Base-by-base conservation (phyloP, 805 yeast genomes). In the Zygosaccharomyces siamensis region DNA sequence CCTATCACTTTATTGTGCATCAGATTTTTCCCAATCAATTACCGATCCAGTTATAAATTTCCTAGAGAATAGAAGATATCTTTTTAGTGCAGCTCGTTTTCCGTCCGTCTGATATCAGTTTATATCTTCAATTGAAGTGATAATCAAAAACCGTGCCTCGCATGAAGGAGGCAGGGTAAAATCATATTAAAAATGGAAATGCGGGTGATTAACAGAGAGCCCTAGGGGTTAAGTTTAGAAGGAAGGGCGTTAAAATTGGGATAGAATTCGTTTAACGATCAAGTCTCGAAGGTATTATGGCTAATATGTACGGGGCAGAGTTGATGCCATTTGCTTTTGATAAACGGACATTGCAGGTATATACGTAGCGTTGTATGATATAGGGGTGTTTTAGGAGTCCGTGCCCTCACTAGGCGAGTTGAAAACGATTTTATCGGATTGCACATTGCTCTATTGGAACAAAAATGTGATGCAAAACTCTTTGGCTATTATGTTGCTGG, bases 1-100 rank as follows among this genome's bases (percentile, higher is more conserved):
- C 44, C 36, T 41, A 41, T 30, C 35, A 41, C 44, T 24, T 41
- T 41, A 33, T 41, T 41, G 44, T 41, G 44, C 44, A 41, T 41
- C 44, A 41, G 44, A 41, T 41, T 39, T 33, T 33, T 33, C 37
- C 37, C 37, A 33, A 41, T 30, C 44, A 41, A 33, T 30, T 41
- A 30, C 12, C 37, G 37, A 18, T 33, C 37, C 20, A 33, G 20
- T 16, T 14, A 10, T 5, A 33, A 14, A 33, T 7, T 14, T 5
- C 16, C 16, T 33, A 33, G 20, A 33, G 37, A 21, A 33, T 33
- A 33, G 21, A 33, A 14, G 21, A 4, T 14, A 8, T 33, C 10
- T 16, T 33, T 6, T 26, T 2, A 10, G 10, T n/a, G 36, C 36
- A 18, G 11, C 7, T 33, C 21, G 14, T 20, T 5, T 7, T 14